Evolutionary conservation across 306 rosid species (phyloP), one percentile per base, ranked within the genome.

Genomic region (Dryas drummondii): DNA sequence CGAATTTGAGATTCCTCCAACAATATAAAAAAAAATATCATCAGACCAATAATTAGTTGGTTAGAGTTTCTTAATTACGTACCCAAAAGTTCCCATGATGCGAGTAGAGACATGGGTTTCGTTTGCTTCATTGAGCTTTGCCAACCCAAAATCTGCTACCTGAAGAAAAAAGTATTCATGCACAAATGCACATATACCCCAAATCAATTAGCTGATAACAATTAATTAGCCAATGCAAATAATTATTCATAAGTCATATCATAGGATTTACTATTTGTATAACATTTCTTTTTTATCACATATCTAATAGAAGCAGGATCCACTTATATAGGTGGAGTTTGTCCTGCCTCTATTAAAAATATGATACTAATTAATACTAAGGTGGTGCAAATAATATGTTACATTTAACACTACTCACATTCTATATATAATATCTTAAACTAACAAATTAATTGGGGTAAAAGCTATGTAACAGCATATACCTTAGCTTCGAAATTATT

Each of bases 11-110:
- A 32, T 32, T 22, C 22, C 22, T 22, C 22, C 22, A 22, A 22
- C 22, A 22, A 22, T 22, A 22, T 22, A 22, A 22, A 22, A 22
- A 22, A 22, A 1, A 22, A 22, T 22, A 22, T 22, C 22, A 22
- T 22, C 22, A 22, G 22, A 22, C 22, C 1, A 32, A 32, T 32
- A 32, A 32, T 2, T 32, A 1, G 37, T 32, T 32, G 37, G 37
- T 32, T 32, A 32, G 37, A 70, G n/a, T 70, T 53, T 10, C 11
- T 46, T 50, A 32, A 2, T 56, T 84, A 57, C 74, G 49, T 65
- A 91, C 98, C 98, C 98, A 17, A 91, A 91, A 77, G 98, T 90
- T 58, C 96, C 98, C 97, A 90, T 94, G 54, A 94, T 92, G 4
- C 97, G 96, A 82, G 98, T 91, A 47, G 97, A 94, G 50, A 91